Evolutionary conservation across 176 grass and related monocot genomes (phyloP), one percentile per base, ranked within the genome.

Genomic region (Typha latifolia): DNA sequence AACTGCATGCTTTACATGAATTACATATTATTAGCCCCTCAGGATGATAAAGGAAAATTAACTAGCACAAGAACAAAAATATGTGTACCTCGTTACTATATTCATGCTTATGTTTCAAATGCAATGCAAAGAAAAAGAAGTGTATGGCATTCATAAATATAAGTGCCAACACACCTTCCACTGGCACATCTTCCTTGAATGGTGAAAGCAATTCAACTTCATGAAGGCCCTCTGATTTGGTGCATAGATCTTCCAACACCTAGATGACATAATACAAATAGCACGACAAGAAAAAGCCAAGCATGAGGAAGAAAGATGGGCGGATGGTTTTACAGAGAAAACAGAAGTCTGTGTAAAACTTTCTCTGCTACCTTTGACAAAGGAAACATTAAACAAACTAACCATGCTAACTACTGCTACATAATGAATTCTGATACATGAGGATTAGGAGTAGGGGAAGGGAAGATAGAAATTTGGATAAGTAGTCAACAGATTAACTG

Each of bases 171-270:
- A 62, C 68, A 97, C 93, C 91, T 86, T 83, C 80, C 51, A 66
- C 59, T 67, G 67, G 81, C 3, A 69, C 66, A 48, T 59, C 68
- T 62, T 80, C 78, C 66, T 89, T 84, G 79, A 97, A 96, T 29
- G 93, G 88, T 51, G 84, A 62, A 75, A 97, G 85, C 63, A 96
- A 89, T 74, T 97, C 83, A 47, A 97, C 78, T 53, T 76, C 55
- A 26, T 86, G 78, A 1, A 50, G 52, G 10, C 70, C 81, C 32
- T 84, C 80, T 64, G 75, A 69, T 51, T 14, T 78, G 14, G 76
- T 56, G 52, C 70, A 74, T 49, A 76, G 63, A 61, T 48, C 78
- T 50, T 82, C 83, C 48, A 31, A 85, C 67, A 97, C 72, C 93
- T 97, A 74, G 51, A 61, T 18, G 61, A 48, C 56, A 76, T 53